A percentile compares a stretch with the other conserved stretches of the same genome.
phyloP scores from a whole-genome alignment of 495 filamentous ascomycete genomes.

The Aspergillus incahuasiensis region DNA sequence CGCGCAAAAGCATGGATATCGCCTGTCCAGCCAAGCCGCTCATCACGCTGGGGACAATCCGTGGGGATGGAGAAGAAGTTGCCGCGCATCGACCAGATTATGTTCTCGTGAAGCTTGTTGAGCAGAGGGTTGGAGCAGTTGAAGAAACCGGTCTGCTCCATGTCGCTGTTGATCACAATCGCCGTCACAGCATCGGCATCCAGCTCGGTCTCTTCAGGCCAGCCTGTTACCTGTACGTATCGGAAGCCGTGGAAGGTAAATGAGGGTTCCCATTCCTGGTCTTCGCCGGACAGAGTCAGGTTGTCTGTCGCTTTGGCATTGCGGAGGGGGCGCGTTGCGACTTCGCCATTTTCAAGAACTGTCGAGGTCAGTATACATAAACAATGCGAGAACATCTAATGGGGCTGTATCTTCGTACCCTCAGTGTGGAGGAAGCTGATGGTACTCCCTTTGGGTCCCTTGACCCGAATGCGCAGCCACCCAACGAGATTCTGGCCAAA shows the following conservation, averaged over 20 bases:
- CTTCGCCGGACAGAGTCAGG: slow-evolving; percentile 4
- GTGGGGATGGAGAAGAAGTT: slow-evolving; percentile 54
- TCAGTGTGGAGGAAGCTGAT: slow-evolving; percentile 13
- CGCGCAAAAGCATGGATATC: slow-evolving; percentile 51
- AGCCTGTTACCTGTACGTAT: slow-evolving; percentile 47
- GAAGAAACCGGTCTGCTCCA: slow-evolving; percentile 45
- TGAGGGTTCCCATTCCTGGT: slow-evolving; percentile 6
- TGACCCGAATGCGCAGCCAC: slow-evolving; percentile 4
- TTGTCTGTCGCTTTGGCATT: slow-evolving; percentile 5
- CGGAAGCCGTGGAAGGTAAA: slow-evolving; percentile 22
- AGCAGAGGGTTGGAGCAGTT: slow-evolving; percentile 43
- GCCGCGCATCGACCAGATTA: slow-evolving; percentile 50
- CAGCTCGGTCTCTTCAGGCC: slow-evolving; percentile 23
- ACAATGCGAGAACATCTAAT: not conserved
- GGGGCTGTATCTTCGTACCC: not conserved
- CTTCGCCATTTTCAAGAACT: slow-evolving; percentile 16
- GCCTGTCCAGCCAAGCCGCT: slow-evolving; percentile 56
- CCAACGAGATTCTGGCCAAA: slow-evolving; percentile 16
- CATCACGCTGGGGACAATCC: slow-evolving; percentile 55
- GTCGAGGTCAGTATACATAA: not conserved
- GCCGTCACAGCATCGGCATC: slow-evolving; percentile 29
- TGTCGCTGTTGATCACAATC: slow-evolving; percentile 48
- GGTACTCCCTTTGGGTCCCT: slow-evolving; percentile 2
- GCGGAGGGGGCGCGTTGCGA: slow-evolving; percentile 21
- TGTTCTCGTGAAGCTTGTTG: slow-evolving; percentile 49